A percentile compares a stretch with the other conserved stretches of the same genome.
phyloP scores from a whole-genome alignment of 805 yeast genomes.

The Candida michaelii region DNA sequence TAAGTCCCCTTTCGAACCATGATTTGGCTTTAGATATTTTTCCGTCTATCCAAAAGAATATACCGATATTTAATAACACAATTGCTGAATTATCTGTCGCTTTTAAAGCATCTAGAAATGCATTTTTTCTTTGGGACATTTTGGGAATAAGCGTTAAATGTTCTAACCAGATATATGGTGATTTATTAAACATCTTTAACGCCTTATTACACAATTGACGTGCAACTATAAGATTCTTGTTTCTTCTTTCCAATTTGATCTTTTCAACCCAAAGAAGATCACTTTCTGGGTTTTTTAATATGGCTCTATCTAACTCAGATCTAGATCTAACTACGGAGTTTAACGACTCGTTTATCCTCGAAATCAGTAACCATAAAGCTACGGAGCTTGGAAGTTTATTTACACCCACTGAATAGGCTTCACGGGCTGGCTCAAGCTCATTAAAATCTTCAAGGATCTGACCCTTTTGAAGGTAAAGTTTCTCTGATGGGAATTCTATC shows the following conservation, averaged over 20 bases:
- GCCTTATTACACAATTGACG: slow-evolving; percentile 57
- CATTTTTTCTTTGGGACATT: slow-evolving; percentile 52
- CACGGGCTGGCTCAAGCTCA: slow-evolving; percentile 43
- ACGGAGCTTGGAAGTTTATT: slow-evolving; percentile 44
- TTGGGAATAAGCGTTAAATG: slow-evolving; percentile 48
- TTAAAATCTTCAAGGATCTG: slow-evolving; percentile 45
- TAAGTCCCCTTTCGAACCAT: slow-evolving; percentile 73
- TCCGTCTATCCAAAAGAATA: slow-evolving; percentile 63
- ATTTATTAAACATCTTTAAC: slow-evolving; percentile 54
- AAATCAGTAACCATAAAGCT: slow-evolving; percentile 54
- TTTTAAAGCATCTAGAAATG: slow-evolving; percentile 69
- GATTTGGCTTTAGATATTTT: slow-evolving; percentile 61
- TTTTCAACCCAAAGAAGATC: slow-evolving; percentile 60
- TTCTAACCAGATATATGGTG: slow-evolving; percentile 67
- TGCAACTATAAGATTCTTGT: slow-evolving; percentile 52
- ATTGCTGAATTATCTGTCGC: slow-evolving; percentile 59
- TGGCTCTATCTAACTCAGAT: slow-evolving; percentile 67
- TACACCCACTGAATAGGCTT: slow-evolving; percentile 49
- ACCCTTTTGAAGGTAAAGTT: slow-evolving; percentile 62
- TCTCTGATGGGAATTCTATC: slow-evolving; percentile 47
- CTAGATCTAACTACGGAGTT: slow-evolving; percentile 59
- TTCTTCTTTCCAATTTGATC: slow-evolving; percentile 54
- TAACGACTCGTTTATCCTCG: slow-evolving; percentile 47
- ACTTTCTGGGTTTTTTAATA: slow-evolving; percentile 47
- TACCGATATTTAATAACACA: slow-evolving; percentile 65